Evolutionary conservation across 352 stramenopile genomes (phyloP).

Genomic region (Phytopythium boreale): DNA sequence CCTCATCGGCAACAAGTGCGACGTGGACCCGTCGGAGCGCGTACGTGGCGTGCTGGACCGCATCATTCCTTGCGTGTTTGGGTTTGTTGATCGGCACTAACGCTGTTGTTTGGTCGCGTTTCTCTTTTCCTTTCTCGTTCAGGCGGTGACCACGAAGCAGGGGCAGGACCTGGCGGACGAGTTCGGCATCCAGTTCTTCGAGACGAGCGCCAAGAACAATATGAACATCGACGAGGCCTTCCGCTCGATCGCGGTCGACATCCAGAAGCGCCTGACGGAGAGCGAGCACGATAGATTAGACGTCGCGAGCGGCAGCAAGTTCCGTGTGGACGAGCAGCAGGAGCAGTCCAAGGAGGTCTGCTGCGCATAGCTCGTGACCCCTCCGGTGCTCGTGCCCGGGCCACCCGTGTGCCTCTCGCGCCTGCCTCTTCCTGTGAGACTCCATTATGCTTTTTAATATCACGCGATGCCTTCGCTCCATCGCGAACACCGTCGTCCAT

Average conservation of each 20-base stretch:
- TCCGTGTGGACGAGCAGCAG: constrained; percentile 80
- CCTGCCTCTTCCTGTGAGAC: not conserved
- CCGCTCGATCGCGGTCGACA: constrained; percentile 84
- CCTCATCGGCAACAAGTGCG: constrained; percentile 99
- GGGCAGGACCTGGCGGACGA: constrained; percentile 91
- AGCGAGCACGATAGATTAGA: constrained; percentile 89
- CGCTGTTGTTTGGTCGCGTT: not conserved
- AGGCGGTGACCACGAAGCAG: constrained; percentile 92
- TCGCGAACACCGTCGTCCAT: not conserved
- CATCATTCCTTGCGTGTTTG: not conserved
- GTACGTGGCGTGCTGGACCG: constrained; percentile 38
- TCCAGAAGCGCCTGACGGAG: constrained; percentile 85
- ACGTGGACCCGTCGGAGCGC: constrained; percentile 95
- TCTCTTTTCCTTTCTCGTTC: constrained; percentile 13
- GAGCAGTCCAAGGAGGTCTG: constrained; percentile 79
- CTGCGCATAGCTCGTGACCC: constrained; percentile 39
- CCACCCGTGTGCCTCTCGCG: not conserved
- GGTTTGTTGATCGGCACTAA: constrained; percentile 13
- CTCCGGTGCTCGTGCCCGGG: not conserved
- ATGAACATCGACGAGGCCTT: constrained; percentile 91
- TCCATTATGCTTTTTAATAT: not conserved
- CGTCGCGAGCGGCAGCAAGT: constrained; percentile 82
- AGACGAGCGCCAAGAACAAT: constrained; percentile 93
- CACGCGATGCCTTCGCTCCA: not conserved
- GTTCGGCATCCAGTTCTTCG: constrained; percentile 95